Evolutionary conservation across 176 grass and related monocot species (phyloP).

Genomic region (Rhynchospora breviuscula): DNA sequence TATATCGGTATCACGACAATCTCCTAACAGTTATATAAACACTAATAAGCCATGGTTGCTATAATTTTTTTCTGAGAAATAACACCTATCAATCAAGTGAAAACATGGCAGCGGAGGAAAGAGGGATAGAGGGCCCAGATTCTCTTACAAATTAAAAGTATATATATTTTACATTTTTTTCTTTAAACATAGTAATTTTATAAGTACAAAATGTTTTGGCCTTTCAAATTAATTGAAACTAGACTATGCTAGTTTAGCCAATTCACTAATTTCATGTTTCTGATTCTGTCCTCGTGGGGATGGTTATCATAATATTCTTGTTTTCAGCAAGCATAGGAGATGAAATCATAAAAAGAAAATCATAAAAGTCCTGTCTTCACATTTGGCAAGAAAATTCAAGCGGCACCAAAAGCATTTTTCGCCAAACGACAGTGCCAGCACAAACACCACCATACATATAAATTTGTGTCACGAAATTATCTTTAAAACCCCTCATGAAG

Average conservation of each 20-base stretch:
- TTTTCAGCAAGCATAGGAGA: background rate
- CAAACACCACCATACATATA: background rate
- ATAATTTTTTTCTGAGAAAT: background rate
- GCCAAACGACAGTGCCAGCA: conserved; percentile 1
- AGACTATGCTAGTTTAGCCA: too few species aligned
- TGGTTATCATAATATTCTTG: background rate
- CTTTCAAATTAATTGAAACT: too few species aligned
- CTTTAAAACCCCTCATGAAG: background rate
- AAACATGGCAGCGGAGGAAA: background rate
- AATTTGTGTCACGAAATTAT: conserved; percentile 4
- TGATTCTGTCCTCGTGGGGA: too few species aligned
- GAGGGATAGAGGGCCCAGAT: too few species aligned
- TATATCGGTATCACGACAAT: background rate
- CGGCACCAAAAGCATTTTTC: conserved; percentile 14
- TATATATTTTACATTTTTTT: too few species aligned
- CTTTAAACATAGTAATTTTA: too few species aligned
- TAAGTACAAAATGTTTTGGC: too few species aligned
- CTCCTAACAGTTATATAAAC: background rate
- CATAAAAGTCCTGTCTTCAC: background rate
- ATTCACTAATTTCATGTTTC: too few species aligned
- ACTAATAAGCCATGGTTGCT: background rate
- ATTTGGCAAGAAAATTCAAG: background rate
- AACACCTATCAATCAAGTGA: background rate
- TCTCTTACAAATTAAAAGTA: too few species aligned
- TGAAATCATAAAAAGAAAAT: too few species aligned